phyloP scores from a whole-genome alignment of 257 asterid genomes.

The Capsicum rhomboideum region DNA sequence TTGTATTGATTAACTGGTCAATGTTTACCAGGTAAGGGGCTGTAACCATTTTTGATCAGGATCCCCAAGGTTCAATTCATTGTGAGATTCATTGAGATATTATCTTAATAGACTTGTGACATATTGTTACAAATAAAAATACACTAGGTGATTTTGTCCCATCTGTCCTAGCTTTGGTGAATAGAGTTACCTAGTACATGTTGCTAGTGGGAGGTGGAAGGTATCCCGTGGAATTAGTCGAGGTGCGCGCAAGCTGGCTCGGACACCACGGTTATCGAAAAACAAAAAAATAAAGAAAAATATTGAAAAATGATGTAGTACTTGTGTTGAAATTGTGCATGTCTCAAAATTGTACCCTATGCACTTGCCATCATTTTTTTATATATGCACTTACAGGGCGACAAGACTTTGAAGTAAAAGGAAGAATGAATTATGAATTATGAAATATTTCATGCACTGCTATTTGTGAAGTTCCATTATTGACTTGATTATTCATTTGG shows the following conservation, averaged over 20 bases:
- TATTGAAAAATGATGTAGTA: neutral
- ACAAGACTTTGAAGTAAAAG: neutral
- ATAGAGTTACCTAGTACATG: too few relatives aligned
- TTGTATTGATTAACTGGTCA: neutral
- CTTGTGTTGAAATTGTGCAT: neutral
- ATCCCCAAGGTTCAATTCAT: neutral
- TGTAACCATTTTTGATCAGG: neutral
- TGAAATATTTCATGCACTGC: neutral
- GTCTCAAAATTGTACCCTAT: neutral
- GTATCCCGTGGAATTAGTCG: too few relatives aligned
- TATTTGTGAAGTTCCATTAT: neutral
- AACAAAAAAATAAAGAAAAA: too few relatives aligned
- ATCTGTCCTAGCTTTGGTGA: too few relatives aligned
- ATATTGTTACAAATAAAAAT: too few relatives aligned
- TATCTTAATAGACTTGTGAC: neutral
- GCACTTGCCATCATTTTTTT: neutral
- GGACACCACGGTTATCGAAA: too few relatives aligned
- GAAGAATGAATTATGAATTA: neutral
- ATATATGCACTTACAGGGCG: neutral
- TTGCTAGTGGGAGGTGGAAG: too few relatives aligned
- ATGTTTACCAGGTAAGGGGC: neutral
- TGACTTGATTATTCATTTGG: neutral
- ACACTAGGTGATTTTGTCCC: too few relatives aligned
- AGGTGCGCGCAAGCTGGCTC: too few relatives aligned
- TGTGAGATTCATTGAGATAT: neutral